Conservation (phyloP, 768 basidiomycete genomes). For the Suillus weaverae region DNA sequence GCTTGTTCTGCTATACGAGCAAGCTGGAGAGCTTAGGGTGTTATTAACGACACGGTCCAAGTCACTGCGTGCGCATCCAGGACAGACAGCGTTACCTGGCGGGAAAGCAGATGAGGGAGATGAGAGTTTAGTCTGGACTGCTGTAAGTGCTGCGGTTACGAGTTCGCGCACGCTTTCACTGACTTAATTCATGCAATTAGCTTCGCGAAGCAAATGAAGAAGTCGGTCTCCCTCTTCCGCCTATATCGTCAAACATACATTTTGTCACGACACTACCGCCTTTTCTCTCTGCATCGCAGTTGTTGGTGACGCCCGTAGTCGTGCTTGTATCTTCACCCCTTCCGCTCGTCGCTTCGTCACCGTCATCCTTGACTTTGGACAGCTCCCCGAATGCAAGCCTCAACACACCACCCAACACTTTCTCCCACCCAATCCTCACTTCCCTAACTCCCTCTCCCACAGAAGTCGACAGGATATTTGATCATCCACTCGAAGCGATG, state of each 20-base stretch:
- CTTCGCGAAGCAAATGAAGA: conserved; percentile 86
- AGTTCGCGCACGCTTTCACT: neutral
- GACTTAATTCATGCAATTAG: conserved; percentile 36
- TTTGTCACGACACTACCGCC: conserved; percentile 64
- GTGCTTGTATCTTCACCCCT: conserved; percentile 52
- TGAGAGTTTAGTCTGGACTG: conserved; percentile 61
- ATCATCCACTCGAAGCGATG: conserved; percentile 72
- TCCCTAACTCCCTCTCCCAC: conserved; percentile 53
- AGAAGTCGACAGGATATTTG: conserved; percentile 81
- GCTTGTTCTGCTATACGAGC: conserved; percentile 75
- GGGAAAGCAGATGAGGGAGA: conserved; percentile 76
- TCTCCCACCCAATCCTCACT: conserved; percentile 39
- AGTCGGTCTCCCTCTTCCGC: conserved; percentile 59
- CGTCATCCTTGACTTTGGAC: neutral
- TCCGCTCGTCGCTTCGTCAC: neutral
- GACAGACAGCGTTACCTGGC: conserved; percentile 82
- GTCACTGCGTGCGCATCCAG: conserved; percentile 69
- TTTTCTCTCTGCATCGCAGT: conserved; percentile 61
- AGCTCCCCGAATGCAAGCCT: neutral
- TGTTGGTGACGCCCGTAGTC: conserved; percentile 80
- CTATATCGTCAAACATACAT: conserved; percentile 52
- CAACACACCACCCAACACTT: conserved; percentile 10
- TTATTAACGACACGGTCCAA: conserved; percentile 87
- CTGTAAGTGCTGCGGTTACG: conserved; percentile 50
- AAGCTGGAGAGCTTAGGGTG: conserved; percentile 65